Base-by-base conservation (phyloP, 2,329 filamentous ascomycete species). In the Cryphonectria nitschkei region DNA sequence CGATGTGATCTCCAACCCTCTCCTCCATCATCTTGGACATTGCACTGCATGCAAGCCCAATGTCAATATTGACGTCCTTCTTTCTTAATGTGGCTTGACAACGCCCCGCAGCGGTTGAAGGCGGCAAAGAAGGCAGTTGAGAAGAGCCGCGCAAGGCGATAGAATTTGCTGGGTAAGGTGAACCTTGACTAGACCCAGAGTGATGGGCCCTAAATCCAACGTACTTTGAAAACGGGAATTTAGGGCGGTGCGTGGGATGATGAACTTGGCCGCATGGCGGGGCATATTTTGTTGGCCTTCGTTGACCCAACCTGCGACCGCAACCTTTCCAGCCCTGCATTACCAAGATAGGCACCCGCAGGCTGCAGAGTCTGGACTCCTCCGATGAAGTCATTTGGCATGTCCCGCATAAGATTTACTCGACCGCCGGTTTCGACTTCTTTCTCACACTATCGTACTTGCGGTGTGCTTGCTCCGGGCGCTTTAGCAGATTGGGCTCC, bases 91-190 rank as follows among this genome's bases (percentile, higher is more conserved):
- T 37, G 32, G 58, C 58, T 61, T 19, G 13, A n/a, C 11, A 19
- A 43, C 19, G 29, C 32, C 29, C 63, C 32, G 63, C 63, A 65
- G 32, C 22, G 41, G 43, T 65, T 19, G 43, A 37, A 11, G 32
- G 7, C n/a, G 32, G 64, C 7, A 54, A 54, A 34, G 29, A 56
- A 37, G 29, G 32, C 22, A 26, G 64, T 29, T 34, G 43, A 41
- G 29, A 46, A 46, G 16, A 58, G 32, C 64, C 64, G 64, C 64
- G 64, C 26, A n/a, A 65, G 46, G 64, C 64, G 64, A 54, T 39
- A 19, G 16, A 54, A 34, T 56, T 65, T 26, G 64, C 64, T 65
- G 64, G 64, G 64, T 65, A 52, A 65, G 64, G 64, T 65, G 46
- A 56, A 29, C 11, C 26, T 43, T 34, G 7, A 32, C 14, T 29